These are phyloP conservation scores for Metarhizium sp. DNA, from an alignment of 2,329 filamentous ascomycete genomes.

Conservation along the genomic window DNA sequence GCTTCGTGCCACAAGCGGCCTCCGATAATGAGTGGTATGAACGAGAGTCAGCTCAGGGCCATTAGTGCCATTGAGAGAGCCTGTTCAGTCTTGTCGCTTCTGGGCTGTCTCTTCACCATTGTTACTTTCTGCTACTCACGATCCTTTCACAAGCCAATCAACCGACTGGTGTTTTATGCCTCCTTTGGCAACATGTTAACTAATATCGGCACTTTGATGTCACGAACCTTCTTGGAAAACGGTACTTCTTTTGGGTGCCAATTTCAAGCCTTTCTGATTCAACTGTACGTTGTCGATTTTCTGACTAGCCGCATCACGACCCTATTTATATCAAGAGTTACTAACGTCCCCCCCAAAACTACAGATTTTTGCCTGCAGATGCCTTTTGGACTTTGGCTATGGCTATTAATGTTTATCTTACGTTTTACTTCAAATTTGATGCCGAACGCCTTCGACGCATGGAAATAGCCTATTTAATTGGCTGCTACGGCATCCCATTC, in stretches of 20 bases:
- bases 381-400: conserved; percentile 71
- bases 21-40: not conserved
- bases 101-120: conserved; percentile 64
- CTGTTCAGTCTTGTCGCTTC: conserved; percentile 60
- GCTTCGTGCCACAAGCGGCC: too few relatives aligned
- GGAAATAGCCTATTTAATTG: conserved; percentile 60
- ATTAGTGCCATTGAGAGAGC: conserved; percentile 57
- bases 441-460: conserved; percentile 53
- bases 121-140: conserved; percentile 58
- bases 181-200: conserved; percentile 72
- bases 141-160: conserved; percentile 78
- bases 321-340: not conserved
- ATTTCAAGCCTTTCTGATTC: conserved; percentile 70
- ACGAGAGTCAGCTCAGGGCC: conserved; percentile 34
- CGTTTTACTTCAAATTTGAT: conserved; percentile 67
- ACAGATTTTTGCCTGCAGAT: conserved; percentile 70
- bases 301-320: not conserved
- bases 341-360: conserved; percentile 9
- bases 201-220: conserved; percentile 69
- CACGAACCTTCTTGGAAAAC: conserved; percentile 45
- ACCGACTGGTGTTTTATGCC: conserved; percentile 75
- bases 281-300: conserved; percentile 51
- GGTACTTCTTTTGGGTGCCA: conserved; percentile 49
- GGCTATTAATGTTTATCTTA: conserved; percentile 76
- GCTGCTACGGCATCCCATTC: conserved; percentile 66